Conservation (phyloP, 148 eudicot species). For the Camellia lanceoleosa region DNA sequence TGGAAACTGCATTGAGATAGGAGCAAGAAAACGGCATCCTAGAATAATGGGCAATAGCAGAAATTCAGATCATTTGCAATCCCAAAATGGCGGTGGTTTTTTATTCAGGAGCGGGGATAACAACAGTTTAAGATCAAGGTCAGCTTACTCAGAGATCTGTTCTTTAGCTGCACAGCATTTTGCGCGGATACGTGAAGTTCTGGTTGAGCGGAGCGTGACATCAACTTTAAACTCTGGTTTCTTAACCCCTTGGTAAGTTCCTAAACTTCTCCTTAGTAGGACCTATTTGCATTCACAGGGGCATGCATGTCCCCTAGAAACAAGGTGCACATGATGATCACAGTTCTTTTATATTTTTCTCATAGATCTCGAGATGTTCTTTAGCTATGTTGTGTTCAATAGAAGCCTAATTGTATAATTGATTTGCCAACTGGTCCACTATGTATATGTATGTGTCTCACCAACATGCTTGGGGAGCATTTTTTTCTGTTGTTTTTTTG, state of each 20-base stretch:
- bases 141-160: slow-evolving; percentile 84
- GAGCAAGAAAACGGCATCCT: slow-evolving; percentile 71
- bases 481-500: no score
- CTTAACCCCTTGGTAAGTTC: slow-evolving; percentile 79
- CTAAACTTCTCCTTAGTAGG: slow-evolving; percentile 4
- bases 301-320: not conserved
- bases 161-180: slow-evolving; percentile 87
- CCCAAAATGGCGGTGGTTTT: slow-evolving; percentile 50
- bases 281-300: not conserved
- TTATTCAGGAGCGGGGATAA: slow-evolving; percentile 45
- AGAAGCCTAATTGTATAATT: not conserved
- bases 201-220: slow-evolving; percentile 87
- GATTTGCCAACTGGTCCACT: not conserved
- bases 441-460: not conserved
- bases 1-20: slow-evolving; percentile 63
- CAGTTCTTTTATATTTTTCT: not conserved
- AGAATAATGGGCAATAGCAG: slow-evolving; percentile 53
- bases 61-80: slow-evolving; percentile 34
- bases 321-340: not conserved
- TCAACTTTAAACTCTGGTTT: slow-evolving; percentile 88
- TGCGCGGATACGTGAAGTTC: slow-evolving; percentile 91
- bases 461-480: not conserved
- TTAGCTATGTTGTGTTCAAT: not conserved
- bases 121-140: slow-evolving; percentile 51
- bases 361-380: not conserved